Evolutionary conservation across 345 rosid genomes (phyloP), one percentile per base, ranked within the genome.

Genomic region (Populus pruinosa): DNA sequence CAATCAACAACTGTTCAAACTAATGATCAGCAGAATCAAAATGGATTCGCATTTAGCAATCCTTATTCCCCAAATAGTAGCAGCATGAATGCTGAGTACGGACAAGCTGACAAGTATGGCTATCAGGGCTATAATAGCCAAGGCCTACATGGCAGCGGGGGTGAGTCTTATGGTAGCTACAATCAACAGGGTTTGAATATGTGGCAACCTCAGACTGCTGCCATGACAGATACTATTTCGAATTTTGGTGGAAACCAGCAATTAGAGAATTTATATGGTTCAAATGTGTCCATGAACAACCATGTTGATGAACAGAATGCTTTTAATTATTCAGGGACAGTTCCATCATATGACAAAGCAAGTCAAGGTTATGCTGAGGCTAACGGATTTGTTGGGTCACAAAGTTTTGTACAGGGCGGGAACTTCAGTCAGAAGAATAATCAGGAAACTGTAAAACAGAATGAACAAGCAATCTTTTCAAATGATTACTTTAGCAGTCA

Each of bases 1-100:
- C 91, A 89, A 80, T 84, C 88, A 61, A 69, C 76, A 8, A 21
- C 35, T 35, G 78, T 72, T 78, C 89, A 87, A 79, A 77, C 85
- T 77, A 81, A 81, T 80, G 87, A 81, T 75, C 88, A 86, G 73
- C 91, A 83, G 65, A 85, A 72, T 83, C 94, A 92, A 80, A 90
- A 88, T 82, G 97, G 90, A 25, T 72, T 82, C 66, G 81, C 83
- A 78, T 61, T 72, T 47, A 69, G 71, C 56, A 89, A 65, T 85
- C 70, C 75, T 23, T 77, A 78, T 82, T 72, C 80, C 25, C 84
- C 73, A 69, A 88, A 80, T 76, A 79, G 80, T 76, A 83, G 72
- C 62, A 73, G 78, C 76, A 44, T 77, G 33, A 85, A 86, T 78
- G 62, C 83, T 84, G 84, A 84, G 73, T 83, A 81, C 70, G 80